These are phyloP conservation scores for Aspergillus egyptiacus DNA, from an alignment of 495 filamentous ascomycete species.

Conservation along the genomic window DNA sequence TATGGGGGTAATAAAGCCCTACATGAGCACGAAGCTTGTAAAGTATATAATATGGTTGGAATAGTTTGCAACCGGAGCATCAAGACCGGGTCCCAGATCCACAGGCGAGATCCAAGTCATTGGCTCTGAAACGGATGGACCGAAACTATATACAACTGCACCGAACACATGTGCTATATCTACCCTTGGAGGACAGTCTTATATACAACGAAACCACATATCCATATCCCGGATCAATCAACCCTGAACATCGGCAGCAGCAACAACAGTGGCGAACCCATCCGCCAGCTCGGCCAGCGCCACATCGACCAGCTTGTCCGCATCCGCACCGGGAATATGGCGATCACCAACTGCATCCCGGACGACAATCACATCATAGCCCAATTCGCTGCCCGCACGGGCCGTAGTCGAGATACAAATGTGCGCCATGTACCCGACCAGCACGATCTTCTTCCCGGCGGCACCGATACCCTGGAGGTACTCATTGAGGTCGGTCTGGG, in stretches of 20 bases:
- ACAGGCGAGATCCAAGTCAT: too few relatives aligned
- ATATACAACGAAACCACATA: too few relatives aligned
- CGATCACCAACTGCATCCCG: slow-evolving; percentile 55
- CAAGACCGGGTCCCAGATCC: too few relatives aligned
- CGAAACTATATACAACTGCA: too few relatives aligned
- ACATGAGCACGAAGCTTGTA: too few relatives aligned
- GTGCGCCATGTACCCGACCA: slow-evolving; percentile 55
- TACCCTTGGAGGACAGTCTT: too few relatives aligned
- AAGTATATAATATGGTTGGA: too few relatives aligned
- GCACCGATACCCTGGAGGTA: slow-evolving; percentile 29
- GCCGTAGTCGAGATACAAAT: slow-evolving; percentile 58
- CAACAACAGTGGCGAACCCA: slow-evolving; percentile 42
- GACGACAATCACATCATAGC: slow-evolving; percentile 53
- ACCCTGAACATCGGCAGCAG: slow-evolving; percentile 25
- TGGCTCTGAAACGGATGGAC: too few relatives aligned
- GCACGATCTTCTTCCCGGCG: slow-evolving; percentile 43
- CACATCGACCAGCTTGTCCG: slow-evolving; percentile 32
- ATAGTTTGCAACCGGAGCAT: too few relatives aligned
- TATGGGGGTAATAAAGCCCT: too few relatives aligned
- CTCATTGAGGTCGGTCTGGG: slow-evolving; percentile 40
- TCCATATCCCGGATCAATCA: not conserved
- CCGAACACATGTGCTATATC: too few relatives aligned
- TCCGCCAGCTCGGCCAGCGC: slow-evolving; percentile 42
- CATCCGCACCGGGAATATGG: slow-evolving; percentile 48
- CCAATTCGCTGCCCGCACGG: slow-evolving; percentile 46